phyloP scores from a whole-genome alignment of 2,329 filamentous ascomycete species.

The Fusarium agapanthi region DNA sequence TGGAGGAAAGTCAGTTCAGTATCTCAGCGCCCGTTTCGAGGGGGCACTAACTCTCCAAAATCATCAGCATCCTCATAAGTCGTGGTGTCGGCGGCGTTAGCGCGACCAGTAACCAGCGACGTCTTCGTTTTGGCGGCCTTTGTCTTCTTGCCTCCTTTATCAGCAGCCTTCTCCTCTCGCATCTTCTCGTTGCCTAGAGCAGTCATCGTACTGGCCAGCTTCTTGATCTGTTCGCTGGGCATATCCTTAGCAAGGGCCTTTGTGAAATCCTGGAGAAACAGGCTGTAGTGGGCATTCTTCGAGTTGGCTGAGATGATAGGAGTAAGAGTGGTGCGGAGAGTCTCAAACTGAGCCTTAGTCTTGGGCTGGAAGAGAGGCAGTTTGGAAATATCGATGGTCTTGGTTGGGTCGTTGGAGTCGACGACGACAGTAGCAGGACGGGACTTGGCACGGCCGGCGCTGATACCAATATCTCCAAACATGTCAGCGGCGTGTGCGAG shows the following conservation, averaged over 20 bases:
- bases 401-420: conserved; percentile 76
- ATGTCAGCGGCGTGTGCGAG: conserved; percentile 90
- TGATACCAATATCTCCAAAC: conserved; percentile 79
- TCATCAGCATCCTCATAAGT: conserved; percentile 77
- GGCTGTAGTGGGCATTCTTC: conserved; percentile 89
- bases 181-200: conserved; percentile 96
- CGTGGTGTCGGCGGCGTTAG: conserved; percentile 73
- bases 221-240: conserved; percentile 94
- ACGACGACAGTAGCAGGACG: conserved; percentile 72
- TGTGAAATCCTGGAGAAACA: conserved; percentile 90
- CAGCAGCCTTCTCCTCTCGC: conserved; percentile 95
- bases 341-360: conserved; percentile 86
- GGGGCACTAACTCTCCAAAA: conserved; percentile 81
- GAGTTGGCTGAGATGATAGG: conserved; percentile 78
- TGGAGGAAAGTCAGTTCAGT: conserved; percentile 45
- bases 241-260: conserved; percentile 90
- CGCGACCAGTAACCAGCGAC: conserved; percentile 73
- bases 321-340: conserved; percentile 78
- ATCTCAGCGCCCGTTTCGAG: not conserved
- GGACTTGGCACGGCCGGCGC: conserved; percentile 71
- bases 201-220: conserved; percentile 87
- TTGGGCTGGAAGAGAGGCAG: conserved; percentile 89
- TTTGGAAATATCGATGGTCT: conserved; percentile 80
- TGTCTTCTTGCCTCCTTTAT: conserved; percentile 95
- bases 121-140: conserved; percentile 98